phyloP scores from a whole-genome alignment of 1,139 yeast genomes.

The Saccharomycopsis crataegensis region DNA sequence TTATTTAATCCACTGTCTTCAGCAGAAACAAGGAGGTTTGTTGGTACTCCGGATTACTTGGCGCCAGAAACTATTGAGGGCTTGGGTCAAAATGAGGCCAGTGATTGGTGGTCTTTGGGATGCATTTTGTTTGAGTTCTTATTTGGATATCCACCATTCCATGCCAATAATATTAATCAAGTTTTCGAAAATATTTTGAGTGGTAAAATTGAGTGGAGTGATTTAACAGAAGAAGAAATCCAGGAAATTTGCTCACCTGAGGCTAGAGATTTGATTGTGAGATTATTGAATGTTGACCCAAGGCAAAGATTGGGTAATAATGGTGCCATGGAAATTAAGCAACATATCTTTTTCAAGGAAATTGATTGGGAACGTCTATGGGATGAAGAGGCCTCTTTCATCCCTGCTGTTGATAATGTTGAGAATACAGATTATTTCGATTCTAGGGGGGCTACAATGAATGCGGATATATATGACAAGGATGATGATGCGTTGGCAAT shows the following conservation, averaged over 20 bases:
- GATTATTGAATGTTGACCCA: slow-evolving; percentile 58
- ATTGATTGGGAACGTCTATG: slow-evolving; percentile 73
- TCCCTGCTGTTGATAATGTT: slow-evolving; percentile 73
- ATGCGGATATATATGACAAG: slow-evolving; percentile 8
- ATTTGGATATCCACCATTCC: slow-evolving; percentile 94
- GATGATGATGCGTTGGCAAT: slow-evolving; percentile 6
- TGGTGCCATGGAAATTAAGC: slow-evolving; percentile 73
- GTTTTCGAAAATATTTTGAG: slow-evolving; percentile 76
- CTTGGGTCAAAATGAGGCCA: slow-evolving; percentile 71
- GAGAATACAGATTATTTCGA: slow-evolving; percentile 92
- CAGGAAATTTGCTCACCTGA: slow-evolving; percentile 48
- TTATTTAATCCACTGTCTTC: slow-evolving; percentile 61
- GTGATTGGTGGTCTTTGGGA: slow-evolving; percentile 99
- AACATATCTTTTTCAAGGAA: slow-evolving; percentile 67
- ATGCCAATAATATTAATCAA: slow-evolving; percentile 68
- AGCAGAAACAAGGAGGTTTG: slow-evolving; percentile 53
- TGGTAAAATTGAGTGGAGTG: slow-evolving; percentile 82
- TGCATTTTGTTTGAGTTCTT: slow-evolving; percentile 89
- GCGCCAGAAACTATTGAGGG: slow-evolving; percentile 96
- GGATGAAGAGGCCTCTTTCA: slow-evolving; percentile 72
- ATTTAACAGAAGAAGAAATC: slow-evolving; percentile 46
- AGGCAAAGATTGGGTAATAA: slow-evolving; percentile 59
- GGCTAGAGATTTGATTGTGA: slow-evolving; percentile 67
- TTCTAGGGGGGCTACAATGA: slow-evolving; percentile 72
- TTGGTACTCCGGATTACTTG: slow-evolving; percentile 95